Evolutionary conservation across 2,329 filamentous ascomycete species (phyloP), one percentile per base, ranked within the genome.

Genomic region (Phialophora tarda): DNA sequence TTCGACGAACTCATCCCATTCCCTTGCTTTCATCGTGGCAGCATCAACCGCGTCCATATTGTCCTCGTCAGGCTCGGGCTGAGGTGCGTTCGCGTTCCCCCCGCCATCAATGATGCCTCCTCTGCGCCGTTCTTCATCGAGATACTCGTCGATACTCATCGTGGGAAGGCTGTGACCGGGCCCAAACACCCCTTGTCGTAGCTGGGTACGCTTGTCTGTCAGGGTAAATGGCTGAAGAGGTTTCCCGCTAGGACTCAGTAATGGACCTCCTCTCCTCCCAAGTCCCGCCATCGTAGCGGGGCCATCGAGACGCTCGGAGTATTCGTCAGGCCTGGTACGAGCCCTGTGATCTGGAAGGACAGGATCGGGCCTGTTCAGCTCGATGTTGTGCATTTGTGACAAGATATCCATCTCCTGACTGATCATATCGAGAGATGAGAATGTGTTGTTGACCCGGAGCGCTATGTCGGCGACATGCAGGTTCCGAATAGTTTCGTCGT

Each of bases 131-230:
- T 98, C 95, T 78, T 98, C 94, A 60, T 96, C 95, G 17, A 99
- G 83, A 75, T 98, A 99, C 80, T 99, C 95, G 73, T 99, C 95
- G 68, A 99, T 97, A 1, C 88, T 91, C 95, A 99, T 98, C 2
- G 95, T 98, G 0, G 95, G 95, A 65, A 99, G 81, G 78, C 92
- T 97, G 77, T 99, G 95, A 7, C 95, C 92, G 0, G 92, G 88
- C 63, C 91, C 86, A 79, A 99, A 99, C 0, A 99, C 94, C 2
- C 90, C 90, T 65, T 89, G 84, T 67, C 89, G 86, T 66, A 97
- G 79, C 68, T 92, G 89, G 68, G 92, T 88, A 44, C 95, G 86
- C 71, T 85, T 89, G 66, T 90, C 89, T 4, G 96, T 83, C 24
- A 99, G 83, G 1, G 93, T 97, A 75, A 99, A 98, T 0, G 94